Evolutionary conservation across 2,329 filamentous ascomycete genomes (phyloP), one percentile per base, ranked within the genome.

Genomic region (Sporothrix globosa): DNA sequence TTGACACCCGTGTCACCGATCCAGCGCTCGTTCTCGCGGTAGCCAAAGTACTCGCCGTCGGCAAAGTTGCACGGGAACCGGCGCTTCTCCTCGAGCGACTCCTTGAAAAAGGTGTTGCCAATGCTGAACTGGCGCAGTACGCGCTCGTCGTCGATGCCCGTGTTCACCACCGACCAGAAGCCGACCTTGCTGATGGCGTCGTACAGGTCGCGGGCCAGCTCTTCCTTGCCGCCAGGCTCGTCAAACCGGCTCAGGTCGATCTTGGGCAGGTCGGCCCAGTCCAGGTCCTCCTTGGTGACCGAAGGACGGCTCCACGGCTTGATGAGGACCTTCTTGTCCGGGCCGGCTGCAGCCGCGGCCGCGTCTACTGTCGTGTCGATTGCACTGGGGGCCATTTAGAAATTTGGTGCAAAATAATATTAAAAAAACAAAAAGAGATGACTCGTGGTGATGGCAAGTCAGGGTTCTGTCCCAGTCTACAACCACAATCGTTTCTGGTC

Each of bases 171-270:
- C 1, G 69, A 70, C 68, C 70, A 87, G 78, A 86, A 83, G 1
- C 85, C 84, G 74, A 76, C 75, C 24, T 67, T 72, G 39, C 75
- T 75, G 7, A 84, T 81, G 13, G 85, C 85, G 72, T 86, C 82
- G 30, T 83, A 81, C 4, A 87, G 80, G 70, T 86, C 82, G 56
- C 81, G 80, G 2, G 84, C 83, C 3, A 87, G 77, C 67, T 80
- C 77, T 73, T 85, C 79, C 74, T 85, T 86, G 17, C 84, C 85
- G 2, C 82, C 83, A 0, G 84, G 83, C 53, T 82, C 76, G 53
- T 83, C 81, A 72, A 84, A 87, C n/a, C 79, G 79, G 21, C 81
- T 80, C 0, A 87, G 79, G 70, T 87, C 85, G 27, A 88, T 82
- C 13, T 83, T 71, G 58, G 71, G 68, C 63, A 72, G 68, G 6